Evolutionary conservation across 2,329 filamentous ascomycete species (phyloP).

Genomic region (Monosporascus cannonballus): DNA sequence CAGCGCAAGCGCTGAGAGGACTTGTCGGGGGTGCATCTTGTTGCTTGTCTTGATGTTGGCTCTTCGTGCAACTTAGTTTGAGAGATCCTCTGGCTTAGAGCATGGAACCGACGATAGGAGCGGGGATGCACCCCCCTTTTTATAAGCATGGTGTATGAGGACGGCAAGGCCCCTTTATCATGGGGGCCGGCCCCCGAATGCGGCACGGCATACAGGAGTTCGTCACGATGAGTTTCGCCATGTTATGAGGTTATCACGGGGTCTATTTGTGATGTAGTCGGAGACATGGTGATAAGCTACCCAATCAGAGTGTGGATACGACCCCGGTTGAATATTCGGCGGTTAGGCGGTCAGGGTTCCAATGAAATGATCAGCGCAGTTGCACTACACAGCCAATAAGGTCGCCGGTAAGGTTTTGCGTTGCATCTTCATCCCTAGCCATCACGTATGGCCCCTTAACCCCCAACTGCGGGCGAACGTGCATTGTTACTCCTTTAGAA

Average conservation of each 20-base stretch:
- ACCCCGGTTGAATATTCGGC: not conserved
- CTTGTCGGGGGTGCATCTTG: conserved; percentile 10
- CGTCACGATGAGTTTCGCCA: not conserved
- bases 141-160: not conserved
- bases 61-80: not conserved
- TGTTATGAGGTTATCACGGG: not conserved
- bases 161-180: not conserved
- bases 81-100: not conserved
- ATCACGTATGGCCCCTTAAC: not conserved
- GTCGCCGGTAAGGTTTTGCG: not conserved
- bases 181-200: not conserved
- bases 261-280: not conserved
- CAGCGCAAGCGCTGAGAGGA: conserved; percentile 8
- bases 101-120: not conserved
- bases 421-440: not conserved
- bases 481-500: not conserved
- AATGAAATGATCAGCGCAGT: not conserved
- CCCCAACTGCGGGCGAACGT: not conserved
- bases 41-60: not conserved
- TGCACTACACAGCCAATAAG: not conserved
- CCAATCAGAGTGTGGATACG: not conserved
- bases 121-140: not conserved
- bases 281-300: not conserved
- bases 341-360: not conserved
- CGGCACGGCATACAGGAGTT: not conserved